Evolutionary conservation across 108 stramenopile genomes (phyloP).

Genomic region (Discostella stelligeroides): DNA sequence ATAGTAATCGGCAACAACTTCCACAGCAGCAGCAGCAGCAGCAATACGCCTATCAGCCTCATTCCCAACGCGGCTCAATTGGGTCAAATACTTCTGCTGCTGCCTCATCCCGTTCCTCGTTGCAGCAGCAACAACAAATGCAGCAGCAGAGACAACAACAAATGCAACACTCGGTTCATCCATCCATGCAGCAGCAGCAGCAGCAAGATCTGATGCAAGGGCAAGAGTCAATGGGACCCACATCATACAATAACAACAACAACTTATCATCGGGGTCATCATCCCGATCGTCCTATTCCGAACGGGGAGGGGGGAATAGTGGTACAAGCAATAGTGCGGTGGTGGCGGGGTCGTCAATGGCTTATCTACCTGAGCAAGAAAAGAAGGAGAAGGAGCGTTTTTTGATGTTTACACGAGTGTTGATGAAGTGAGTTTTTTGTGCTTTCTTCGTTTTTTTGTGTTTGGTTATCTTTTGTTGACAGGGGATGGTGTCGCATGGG

Average conservation of each 20-base stretch:
- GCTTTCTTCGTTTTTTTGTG: background rate
- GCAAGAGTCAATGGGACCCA: no score
- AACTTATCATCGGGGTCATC: no score
- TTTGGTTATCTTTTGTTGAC: no score
- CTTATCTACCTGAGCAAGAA: conserved; percentile 18
- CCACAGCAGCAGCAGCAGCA: conserved; percentile 3
- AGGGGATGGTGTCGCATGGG: no score
- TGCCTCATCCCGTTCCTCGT: conserved; percentile 10
- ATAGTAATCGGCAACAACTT: conserved; percentile 17
- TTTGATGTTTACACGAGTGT: conserved; percentile 82
- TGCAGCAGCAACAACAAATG: conserved; percentile 23
- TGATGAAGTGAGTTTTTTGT: conserved; percentile 66
- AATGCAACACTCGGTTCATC: conserved; percentile 5
- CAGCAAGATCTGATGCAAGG: background rate
- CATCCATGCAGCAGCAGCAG: conserved; percentile 27
- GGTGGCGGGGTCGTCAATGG: no score
- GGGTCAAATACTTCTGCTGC: no score
- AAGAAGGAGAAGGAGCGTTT: conserved; percentile 81
- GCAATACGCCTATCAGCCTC: conserved; percentile 7
- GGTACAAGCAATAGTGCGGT: no score
- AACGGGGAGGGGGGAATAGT: no score
- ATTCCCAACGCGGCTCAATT: conserved; percentile 8
- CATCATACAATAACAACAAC: no score
- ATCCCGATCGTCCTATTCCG: no score
- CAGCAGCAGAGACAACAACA: no score